Evolutionary conservation across 1,284 basidiomycete genomes (phyloP), one percentile per base, ranked within the genome.

Genomic region (Grifola frondosa): DNA sequence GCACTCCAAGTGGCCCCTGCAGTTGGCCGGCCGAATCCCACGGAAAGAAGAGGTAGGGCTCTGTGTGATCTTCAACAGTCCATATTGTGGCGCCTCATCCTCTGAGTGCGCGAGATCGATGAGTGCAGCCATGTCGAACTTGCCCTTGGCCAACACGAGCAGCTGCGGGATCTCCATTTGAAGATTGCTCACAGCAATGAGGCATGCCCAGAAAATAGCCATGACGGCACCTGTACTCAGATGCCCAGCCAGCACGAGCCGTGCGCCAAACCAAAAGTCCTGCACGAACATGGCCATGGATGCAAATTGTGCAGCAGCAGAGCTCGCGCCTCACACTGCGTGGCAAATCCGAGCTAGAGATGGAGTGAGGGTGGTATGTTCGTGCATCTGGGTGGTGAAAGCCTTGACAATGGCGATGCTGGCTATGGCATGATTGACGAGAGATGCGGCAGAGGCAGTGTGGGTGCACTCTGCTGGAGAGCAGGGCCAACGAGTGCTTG

Each of bases 141-240:
- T 95, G 50, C 91, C 95, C 62, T 89, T 92, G 41, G 88, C 78
- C 42, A 97, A 68, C 12, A 73, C 68, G 41, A 88, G 82, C 47
- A 93, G 68, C 37, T 88, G 80, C 0, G 91, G 89, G 5, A 97
- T 80, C 57, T 84, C 82, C 74, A 85, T 80, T 61, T 96, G 91
- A 4, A 97, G 65, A 60, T 89, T 90, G 56, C 76, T 83, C 4
- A 86, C 86, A 0, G 91, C 91, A 40, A 97, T 86, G 26, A 97
- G 71, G 61, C 91, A 92, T 0, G 94, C 90, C 91, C 94, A 97
- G 64, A 98, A 98, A 34, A 95, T 91, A 20, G 88, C 85, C 81
- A 94, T 93, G 49, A 97, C 89, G 39, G 84, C 77, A 3, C 89
- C 90, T 0, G 87, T 71, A 1, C 68, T 69, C 34, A 81, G 73